These are phyloP conservation scores for Trichoderma arundinaceum DNA, from an alignment of 2,329 filamentous ascomycete species.

Conservation along the genomic window DNA sequence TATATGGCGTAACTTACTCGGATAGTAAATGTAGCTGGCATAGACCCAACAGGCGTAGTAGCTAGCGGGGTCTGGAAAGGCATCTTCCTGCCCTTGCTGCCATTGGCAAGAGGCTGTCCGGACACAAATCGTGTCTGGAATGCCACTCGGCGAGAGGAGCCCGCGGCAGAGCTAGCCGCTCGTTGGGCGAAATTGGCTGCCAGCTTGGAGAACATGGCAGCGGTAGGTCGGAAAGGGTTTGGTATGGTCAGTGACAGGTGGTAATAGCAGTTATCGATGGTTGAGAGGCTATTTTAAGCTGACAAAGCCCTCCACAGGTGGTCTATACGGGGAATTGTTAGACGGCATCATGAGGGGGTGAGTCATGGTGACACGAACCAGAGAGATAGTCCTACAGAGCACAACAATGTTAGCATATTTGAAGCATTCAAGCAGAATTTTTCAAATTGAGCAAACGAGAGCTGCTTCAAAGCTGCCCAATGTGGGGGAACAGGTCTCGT, in stretches of 20 bases:
- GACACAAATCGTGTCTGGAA: constrained; percentile 48
- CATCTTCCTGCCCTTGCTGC: constrained; percentile 72
- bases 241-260: constrained; percentile 10
- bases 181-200: constrained; percentile 59
- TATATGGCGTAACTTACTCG: constrained; percentile 61
- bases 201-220: constrained; percentile 47
- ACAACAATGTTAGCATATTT: constrained; percentile 21
- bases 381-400: constrained; percentile 73
- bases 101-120: constrained; percentile 59
- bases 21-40: constrained; percentile 86
- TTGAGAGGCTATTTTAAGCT: constrained; percentile 36
- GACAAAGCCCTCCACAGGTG: constrained; percentile 52
- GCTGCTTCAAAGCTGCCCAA: constrained; percentile 1
- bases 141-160: constrained; percentile 48
- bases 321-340: constrained; percentile 41
- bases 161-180: constrained; percentile 52
- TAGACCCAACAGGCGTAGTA: constrained; percentile 65
- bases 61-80: constrained; percentile 62
- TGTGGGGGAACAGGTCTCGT: background rate
- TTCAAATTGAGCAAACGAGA: background rate
- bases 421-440: background rate
- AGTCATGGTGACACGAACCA: constrained; percentile 61
- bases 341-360: constrained; percentile 45
- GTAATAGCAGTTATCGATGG: constrained; percentile 5
- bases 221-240: background rate